Base-by-base conservation (phyloP, 805 yeast species). In the Lipomyces oligophaga region DNA sequence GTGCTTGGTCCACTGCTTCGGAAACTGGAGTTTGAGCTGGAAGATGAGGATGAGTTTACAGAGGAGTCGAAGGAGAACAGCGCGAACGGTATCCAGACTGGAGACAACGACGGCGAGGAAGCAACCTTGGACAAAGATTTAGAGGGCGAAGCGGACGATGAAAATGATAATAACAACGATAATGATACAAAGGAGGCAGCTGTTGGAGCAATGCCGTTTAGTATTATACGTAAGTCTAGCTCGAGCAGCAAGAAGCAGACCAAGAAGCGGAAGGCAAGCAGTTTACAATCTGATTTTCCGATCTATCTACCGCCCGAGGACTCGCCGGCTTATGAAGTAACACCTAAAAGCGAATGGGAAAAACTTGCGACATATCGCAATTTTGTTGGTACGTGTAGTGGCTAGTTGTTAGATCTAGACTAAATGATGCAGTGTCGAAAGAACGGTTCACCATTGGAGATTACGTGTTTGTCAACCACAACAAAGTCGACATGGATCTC, bases 401-500 rank as follows among this genome's bases (percentile, higher is more conserved):
- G 8, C 16, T 30, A 11, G n/a, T 20, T 28, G 30, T 20, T 11
- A 20, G 10, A 19, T 6, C 15, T 18, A n/a, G 39, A 26, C 34
- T 34, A 24, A 25, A 25, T 13, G 10, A 25, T 3, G 16, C 16
- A 43, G 51, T 50, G n/a, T 52, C 49, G 15, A 45, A 40, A 36
- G 54, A 47, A 36, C 26, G 36, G 18, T 47, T 50, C 30, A 25
- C 45, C 4, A 37, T 39, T 15, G 55, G 49, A 8, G 55, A 50
- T 16, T 47, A 43, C 38, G 53, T 50, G 18, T 50, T 39, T 34
- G 52, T 50, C 25, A 48, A 42, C 6, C 54, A 49, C 27, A 38
- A 33, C 15, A 24, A 39, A 26, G 3, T 26, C 36, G 21, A 31
- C 35, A 6, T 10, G 24, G 38, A 11, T 3, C 20, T 20, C 13